Evolutionary conservation across 2,329 filamentous ascomycete genomes (phyloP), one percentile per base, ranked within the genome.

Genomic region (Ilyonectria sp.): DNA sequence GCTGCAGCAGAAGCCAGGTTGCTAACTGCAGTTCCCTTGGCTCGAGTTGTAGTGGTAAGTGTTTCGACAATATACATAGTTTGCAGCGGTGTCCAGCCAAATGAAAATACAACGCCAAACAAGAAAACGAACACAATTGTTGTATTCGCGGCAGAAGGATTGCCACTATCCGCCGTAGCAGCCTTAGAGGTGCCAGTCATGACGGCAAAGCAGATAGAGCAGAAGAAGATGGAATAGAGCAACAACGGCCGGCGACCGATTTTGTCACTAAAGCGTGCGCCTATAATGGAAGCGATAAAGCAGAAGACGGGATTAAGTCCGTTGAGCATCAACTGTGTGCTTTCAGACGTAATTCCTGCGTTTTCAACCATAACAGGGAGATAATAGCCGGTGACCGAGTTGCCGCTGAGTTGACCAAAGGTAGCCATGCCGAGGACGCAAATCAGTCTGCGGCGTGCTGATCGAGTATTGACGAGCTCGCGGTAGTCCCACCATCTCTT

Each of bases 181-280:
- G 77, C 79, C 43, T 46, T 46, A 31, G 75, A 72, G 7, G 83
- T 81, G 8, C 81, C 83, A 6, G 85, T 79, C 8, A 85, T 85
- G 76, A 88, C 83, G 55, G 81, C 83, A 29, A 86, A 78, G 80
- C 86, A 87, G 10, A 85, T 68, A 61, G 83, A 83, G 61, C 85
- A 83, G 35, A 81, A 81, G 1, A 82, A 77, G 70, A 86, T 83
- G 19, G 83, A 85, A 64, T 84, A 84, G 50, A 89, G 75, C 47
- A 89, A 80, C 40, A 88, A 80, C 21, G 83, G 83, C 9, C 87
- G 84, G 37, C 87, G 85, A 31, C 87, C 85, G 31, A 88, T 71
- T 37, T 75, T 78, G 67, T 88, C 86, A 23, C 87, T 83, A 2
- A 88, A 72, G 13, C 80, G 75, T 17, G 86, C 84, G 35, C 87